phyloP scores from a whole-genome alignment of 441 rosid genomes.

The Theobroma grandiflorum region DNA sequence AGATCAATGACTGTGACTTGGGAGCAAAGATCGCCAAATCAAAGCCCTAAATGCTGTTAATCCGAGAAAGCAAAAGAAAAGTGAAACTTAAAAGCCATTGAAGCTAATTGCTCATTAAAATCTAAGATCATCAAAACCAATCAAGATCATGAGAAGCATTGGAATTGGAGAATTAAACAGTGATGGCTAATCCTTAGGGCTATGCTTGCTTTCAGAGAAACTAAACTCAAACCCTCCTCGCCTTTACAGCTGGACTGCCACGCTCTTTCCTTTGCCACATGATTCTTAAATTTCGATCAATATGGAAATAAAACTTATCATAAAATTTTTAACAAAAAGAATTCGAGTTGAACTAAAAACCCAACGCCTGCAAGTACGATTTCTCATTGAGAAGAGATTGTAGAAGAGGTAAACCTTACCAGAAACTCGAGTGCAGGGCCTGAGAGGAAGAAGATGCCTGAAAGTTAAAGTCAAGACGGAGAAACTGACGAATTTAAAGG shows the following conservation, averaged over 20 bases:
- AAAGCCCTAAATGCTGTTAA: conserved; percentile 15
- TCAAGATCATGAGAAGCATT: not conserved
- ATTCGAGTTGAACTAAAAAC: not conserved
- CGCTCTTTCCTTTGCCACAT: not conserved
- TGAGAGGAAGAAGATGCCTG: conserved; percentile 8
- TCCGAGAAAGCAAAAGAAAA: conserved; percentile 2
- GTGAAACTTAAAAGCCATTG: not conserved
- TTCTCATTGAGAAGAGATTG: not conserved
- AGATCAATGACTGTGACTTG: not conserved
- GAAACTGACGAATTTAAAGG: too few relatives aligned
- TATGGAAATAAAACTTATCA: not conserved
- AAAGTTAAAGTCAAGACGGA: not conserved
- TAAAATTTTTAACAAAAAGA: not conserved
- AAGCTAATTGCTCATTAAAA: not conserved
- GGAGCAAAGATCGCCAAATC: not conserved
- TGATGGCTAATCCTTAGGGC: not conserved
- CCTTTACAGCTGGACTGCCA: not conserved
- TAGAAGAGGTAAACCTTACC: conserved; percentile 11
- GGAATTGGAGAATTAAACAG: not conserved
- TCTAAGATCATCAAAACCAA: not conserved
- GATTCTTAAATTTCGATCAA: conserved; percentile 11
- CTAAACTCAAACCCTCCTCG: not conserved
- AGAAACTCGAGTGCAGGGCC: not conserved
- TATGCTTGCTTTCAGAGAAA: not conserved
- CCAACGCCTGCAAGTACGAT: not conserved